phyloP scores from a whole-genome alignment of 2,329 filamentous ascomycete genomes.

The Penicillium sp. region DNA sequence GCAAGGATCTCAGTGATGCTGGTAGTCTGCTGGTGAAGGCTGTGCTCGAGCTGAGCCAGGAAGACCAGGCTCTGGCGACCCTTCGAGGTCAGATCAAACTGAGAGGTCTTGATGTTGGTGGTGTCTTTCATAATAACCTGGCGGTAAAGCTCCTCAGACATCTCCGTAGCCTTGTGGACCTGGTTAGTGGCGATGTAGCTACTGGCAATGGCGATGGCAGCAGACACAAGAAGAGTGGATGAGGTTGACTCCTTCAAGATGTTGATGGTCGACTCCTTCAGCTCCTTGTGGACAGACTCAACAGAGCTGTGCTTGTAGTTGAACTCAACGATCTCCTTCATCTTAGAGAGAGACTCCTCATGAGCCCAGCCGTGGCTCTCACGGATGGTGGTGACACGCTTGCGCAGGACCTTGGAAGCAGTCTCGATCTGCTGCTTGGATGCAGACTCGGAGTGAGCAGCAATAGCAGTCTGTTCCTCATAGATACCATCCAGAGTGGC shows the following conservation, averaged over 20 bases:
- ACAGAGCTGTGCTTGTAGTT: conserved; percentile 36
- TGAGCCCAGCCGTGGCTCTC: conserved; percentile 41
- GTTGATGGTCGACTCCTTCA: conserved; percentile 35
- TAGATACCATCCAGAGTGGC: conserved; percentile 39
- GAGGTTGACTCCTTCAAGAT: conserved; percentile 36
- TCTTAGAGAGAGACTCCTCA: conserved; percentile 38
- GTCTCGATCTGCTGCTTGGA: conserved; percentile 32
- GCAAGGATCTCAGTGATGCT: conserved; percentile 47
- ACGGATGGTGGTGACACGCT: conserved; percentile 32
- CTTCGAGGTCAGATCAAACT: conserved; percentile 37
- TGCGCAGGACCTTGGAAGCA: conserved; percentile 31
- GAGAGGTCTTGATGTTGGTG: conserved; percentile 21
- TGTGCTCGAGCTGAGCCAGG: conserved; percentile 49
- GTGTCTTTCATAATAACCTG: conserved; percentile 42
- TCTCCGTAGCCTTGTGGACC: conserved; percentile 32
- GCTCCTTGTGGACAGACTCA: conserved; percentile 31
- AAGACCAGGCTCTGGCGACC: conserved; percentile 43
- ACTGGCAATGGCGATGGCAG: conserved; percentile 38
- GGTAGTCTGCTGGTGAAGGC: conserved; percentile 30
- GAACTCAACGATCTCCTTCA: conserved; percentile 39
- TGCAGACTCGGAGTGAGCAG: conserved; percentile 22
- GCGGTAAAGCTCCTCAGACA: conserved; percentile 41
- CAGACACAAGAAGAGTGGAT: conserved; percentile 30
- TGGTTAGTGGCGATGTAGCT: conserved; percentile 39
- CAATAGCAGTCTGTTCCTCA: conserved; percentile 36